Evolutionary conservation across 495 filamentous ascomycete genomes (phyloP), one percentile per base, ranked within the genome.

Genomic region (Cercophora sp.): DNA sequence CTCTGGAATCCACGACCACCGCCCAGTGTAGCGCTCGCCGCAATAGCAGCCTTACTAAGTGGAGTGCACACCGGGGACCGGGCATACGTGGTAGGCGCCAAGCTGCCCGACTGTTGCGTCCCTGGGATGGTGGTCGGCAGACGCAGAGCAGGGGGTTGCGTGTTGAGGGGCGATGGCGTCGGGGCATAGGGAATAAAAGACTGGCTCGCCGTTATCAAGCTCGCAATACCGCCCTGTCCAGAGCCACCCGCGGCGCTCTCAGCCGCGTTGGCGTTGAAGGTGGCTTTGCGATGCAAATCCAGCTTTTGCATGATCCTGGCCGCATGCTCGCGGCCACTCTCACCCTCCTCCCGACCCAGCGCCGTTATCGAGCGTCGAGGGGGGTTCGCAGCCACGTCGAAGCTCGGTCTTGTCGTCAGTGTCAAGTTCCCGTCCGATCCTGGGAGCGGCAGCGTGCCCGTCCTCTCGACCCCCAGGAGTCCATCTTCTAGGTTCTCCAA

Each of bases 271-370:
- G 58, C 54, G 27, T 65, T 58, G 45, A 83, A 75, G 20, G 83
- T 84, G 10, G 85, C 77, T 54, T 91, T 91, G 54, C 91, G 85
- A 65, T 93, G 89, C 32, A 96, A 75, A 70, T 96, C 93, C 48
- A 96, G 75, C 65, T 91, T 96, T 63, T 93, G 87, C 59, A 95
- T 96, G 54, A 96, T 87, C 49, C 90, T 82, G 16, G 89, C 83
- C 4, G 88, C 85, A 64, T 91, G 89, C 48, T 92, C 89, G 44
- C 85, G 74, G 65, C 81, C 69, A 61, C 77, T 73, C 69, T 87
- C 80, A 52, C 81, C 79, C 40, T 86, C 80, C 71, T 82, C 79
- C 26, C 78, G 70, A 13, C 67, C 73, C 20, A 72, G 52, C 35
- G 64, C 70, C 36, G 72, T 78, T 31, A 73, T 68, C 16, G 72